phyloP scores from a whole-genome alignment of 2,329 filamentous ascomycete genomes.

The Stemphylium vesicarium region DNA sequence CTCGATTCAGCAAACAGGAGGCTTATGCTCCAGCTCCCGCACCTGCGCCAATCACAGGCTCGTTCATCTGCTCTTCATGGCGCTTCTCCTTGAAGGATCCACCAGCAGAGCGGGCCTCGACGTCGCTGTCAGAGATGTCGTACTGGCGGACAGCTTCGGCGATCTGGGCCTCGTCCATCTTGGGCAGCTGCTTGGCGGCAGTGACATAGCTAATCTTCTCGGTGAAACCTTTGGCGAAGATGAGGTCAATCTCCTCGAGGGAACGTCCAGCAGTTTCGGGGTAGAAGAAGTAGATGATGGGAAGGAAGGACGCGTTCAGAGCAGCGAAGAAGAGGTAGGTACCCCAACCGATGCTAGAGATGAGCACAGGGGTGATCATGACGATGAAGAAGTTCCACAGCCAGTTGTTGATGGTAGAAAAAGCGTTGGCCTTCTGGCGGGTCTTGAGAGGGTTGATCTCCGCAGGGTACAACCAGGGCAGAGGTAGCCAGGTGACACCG shows the following conservation, averaged over 20 bases:
- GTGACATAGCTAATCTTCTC: conserved; percentile 48
- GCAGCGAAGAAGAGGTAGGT: conserved; percentile 59
- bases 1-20: conserved; percentile 1
- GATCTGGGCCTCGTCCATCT: conserved; percentile 44
- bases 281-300: conserved; percentile 62
- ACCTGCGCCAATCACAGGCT: conserved; percentile 22
- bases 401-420: conserved; percentile 63
- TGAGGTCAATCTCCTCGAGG: conserved; percentile 60
- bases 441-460: conserved; percentile 63
- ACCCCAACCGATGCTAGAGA: conserved; percentile 47
- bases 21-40: conserved; percentile 8
- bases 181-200: conserved; percentile 46
- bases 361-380: conserved; percentile 53
- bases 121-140: conserved; percentile 39
- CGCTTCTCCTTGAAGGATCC: conserved; percentile 35
- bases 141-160: conserved; percentile 43
- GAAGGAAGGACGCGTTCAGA: conserved; percentile 60
- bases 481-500: conserved; percentile 68
- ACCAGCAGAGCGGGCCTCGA: conserved; percentile 38
- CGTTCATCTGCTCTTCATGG: conserved; percentile 23
- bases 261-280: conserved; percentile 60
- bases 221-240: conserved; percentile 52
- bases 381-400: conserved; percentile 58
- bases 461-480: conserved; percentile 65
- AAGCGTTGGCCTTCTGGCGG: conserved; percentile 62